Conservation (phyloP, 768 basidiomycete species). For the Polyporus arcularius region DNA sequence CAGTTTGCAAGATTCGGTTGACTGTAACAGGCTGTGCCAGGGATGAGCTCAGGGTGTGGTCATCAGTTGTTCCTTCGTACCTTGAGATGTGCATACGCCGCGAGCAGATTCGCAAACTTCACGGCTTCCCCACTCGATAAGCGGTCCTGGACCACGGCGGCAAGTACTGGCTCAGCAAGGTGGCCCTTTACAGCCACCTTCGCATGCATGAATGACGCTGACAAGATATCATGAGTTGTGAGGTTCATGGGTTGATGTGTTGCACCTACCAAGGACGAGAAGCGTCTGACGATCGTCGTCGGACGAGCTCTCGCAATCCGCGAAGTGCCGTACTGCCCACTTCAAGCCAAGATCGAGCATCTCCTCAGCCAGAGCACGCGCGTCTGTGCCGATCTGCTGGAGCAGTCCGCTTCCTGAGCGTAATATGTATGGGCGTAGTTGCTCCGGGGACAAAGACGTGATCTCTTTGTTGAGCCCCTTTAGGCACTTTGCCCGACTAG, state of each 20-base stretch:
- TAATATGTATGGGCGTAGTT: slow-evolving; percentile 4
- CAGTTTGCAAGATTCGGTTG: slow-evolving; percentile 74
- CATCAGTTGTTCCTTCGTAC: slow-evolving; percentile 37
- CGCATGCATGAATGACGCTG: slow-evolving; percentile 1
- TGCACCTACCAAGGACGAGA: slow-evolving; percentile 6
- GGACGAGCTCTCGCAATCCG: background rate
- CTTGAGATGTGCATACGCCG: slow-evolving; percentile 48
- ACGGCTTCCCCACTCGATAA: slow-evolving; percentile 40
- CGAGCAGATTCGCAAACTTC: slow-evolving; percentile 31
- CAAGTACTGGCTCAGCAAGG: slow-evolving; percentile 71
- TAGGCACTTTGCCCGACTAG: slow-evolving; percentile 6
- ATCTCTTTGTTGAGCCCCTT: slow-evolving; percentile 3
- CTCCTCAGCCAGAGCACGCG: background rate
- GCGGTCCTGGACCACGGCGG: slow-evolving; percentile 61
- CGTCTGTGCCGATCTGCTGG: slow-evolving; percentile 1
- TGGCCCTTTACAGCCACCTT: slow-evolving; percentile 46
- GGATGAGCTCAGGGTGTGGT: background rate
- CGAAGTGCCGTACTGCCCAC: slow-evolving; percentile 22
- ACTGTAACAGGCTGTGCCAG: slow-evolving; percentile 59
- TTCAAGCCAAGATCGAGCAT: slow-evolving; percentile 20
- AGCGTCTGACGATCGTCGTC: slow-evolving; percentile 3
- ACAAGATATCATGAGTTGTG: background rate
- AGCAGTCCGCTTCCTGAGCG: background rate
- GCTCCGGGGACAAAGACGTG: background rate
- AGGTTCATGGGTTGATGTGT: background rate